A percentile compares a stretch with the other conserved stretches of the same genome.
These are phyloP conservation scores for Aegilops sharonensis DNA, from an alignment of 176 grass and related monocot species.

Conservation along the genomic window DNA sequence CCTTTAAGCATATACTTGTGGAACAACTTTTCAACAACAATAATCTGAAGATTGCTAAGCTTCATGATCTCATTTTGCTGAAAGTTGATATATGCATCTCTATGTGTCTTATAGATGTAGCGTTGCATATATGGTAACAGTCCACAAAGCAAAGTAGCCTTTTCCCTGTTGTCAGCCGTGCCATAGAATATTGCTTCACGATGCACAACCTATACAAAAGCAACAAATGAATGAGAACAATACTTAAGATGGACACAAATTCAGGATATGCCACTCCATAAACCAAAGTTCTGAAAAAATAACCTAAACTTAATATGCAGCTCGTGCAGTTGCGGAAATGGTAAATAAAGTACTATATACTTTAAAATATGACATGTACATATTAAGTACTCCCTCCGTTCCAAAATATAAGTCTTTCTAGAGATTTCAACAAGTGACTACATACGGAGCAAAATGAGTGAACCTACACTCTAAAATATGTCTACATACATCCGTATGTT, in stretches of 20 bases:
- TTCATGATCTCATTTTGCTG: slow-evolving; percentile 53
- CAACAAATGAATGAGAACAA: slow-evolving; percentile 36
- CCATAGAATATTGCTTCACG: slow-evolving; percentile 94
- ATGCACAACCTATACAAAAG: slow-evolving; percentile 61
- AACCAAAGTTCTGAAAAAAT: neutral
- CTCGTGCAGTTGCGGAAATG: slow-evolving; percentile 9
- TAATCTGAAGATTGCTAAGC: slow-evolving; percentile 58
- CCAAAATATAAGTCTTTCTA: no score
- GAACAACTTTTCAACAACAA: slow-evolving; percentile 75
- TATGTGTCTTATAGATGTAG: slow-evolving; percentile 74
- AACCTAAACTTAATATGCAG: neutral
- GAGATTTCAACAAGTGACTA: no score
- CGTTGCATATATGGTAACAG: slow-evolving; percentile 80
- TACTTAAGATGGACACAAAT: neutral
- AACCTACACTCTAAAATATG: no score
- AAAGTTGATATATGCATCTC: slow-evolving; percentile 58
- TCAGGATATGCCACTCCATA: neutral
- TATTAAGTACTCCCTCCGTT: neutral
- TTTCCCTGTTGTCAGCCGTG: slow-evolving; percentile 55
- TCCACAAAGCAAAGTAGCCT: slow-evolving; percentile 59
- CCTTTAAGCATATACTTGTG: slow-evolving; percentile 71
- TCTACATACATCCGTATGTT: no score
- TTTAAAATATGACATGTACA: neutral
- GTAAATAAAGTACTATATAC: slow-evolving; percentile 13
- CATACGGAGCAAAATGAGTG: no score